phyloP scores from a whole-genome alignment of 2,329 filamentous ascomycete genomes.

The Alternaria sp. region DNA sequence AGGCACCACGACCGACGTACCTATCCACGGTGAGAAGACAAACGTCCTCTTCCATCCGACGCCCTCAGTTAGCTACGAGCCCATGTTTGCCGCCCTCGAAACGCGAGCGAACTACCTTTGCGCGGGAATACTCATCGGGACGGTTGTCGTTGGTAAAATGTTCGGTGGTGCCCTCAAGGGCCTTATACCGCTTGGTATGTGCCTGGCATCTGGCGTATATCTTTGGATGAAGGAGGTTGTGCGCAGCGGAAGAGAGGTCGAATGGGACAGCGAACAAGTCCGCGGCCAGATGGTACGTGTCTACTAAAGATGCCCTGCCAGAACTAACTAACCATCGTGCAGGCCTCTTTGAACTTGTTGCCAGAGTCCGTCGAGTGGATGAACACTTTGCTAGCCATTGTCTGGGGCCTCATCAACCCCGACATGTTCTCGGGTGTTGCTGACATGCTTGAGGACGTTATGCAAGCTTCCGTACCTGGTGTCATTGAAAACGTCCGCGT shows the following conservation, averaged over 20 bases:
- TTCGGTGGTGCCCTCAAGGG: constrained; percentile 82
- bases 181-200: constrained; percentile 76
- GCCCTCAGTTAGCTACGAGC: constrained; percentile 86
- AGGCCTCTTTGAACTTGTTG: constrained; percentile 85
- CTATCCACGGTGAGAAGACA: constrained; percentile 95
- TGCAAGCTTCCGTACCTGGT: constrained; percentile 92
- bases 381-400: constrained; percentile 83
- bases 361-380: constrained; percentile 94
- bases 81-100: constrained; percentile 82
- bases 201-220: constrained; percentile 79
- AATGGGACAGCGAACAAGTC: constrained; percentile 88
- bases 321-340: constrained; percentile 1
- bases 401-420: constrained; percentile 93
- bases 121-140: constrained; percentile 73
- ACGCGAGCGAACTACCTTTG: constrained; percentile 76
- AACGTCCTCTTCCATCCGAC: constrained; percentile 97
- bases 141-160: constrained; percentile 79
- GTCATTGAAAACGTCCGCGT: constrained; percentile 95
- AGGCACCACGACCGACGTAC: constrained; percentile 89
- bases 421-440: constrained; percentile 93
- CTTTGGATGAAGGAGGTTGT: constrained; percentile 91
- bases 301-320: neutral
- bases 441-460: constrained; percentile 94
- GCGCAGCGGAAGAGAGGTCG: constrained; percentile 79
- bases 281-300: constrained; percentile 75